Evolutionary conservation across 495 filamentous ascomycete species (phyloP).

Genomic region (Hypoxylon intermedium): DNA sequence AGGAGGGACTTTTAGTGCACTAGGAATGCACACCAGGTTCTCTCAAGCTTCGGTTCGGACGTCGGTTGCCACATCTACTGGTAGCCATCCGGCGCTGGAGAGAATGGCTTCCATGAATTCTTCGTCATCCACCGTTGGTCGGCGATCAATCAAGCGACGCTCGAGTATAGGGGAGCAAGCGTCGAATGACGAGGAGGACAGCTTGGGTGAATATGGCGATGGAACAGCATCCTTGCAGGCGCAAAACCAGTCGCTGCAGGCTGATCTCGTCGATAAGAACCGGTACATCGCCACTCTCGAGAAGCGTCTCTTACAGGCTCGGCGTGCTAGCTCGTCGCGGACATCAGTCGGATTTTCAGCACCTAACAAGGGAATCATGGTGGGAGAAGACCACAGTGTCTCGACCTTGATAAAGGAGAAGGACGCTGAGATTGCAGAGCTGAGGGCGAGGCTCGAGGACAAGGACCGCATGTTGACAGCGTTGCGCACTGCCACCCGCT

Average conservation of each 20-base stretch:
- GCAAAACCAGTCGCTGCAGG: slow-evolving; percentile 86
- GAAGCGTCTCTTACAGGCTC: slow-evolving; percentile 87
- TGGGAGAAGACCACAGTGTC: slow-evolving; percentile 72
- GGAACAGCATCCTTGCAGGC: slow-evolving; percentile 80
- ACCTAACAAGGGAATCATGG: slow-evolving; percentile 63
- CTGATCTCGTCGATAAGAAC: slow-evolving; percentile 94
- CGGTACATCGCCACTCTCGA: slow-evolving; percentile 94
- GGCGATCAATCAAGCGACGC: slow-evolving; percentile 51
- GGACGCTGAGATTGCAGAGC: slow-evolving; percentile 90
- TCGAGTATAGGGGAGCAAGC: slow-evolving; percentile 48
- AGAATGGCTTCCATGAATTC: slow-evolving; percentile 73
- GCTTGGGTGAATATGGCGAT: slow-evolving; percentile 81
- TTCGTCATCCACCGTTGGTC: slow-evolving; percentile 63
- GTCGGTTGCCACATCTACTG: slow-evolving; percentile 73
- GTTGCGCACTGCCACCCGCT: slow-evolving; percentile 82
- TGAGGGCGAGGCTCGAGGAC: slow-evolving; percentile 89
- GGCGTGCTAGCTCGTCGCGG: slow-evolving; percentile 86
- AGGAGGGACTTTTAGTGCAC: slow-evolving; percentile 71
- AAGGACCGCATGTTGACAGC: slow-evolving; percentile 94
- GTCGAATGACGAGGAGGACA: slow-evolving; percentile 72
- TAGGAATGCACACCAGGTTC: slow-evolving; percentile 71
- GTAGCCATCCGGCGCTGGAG: slow-evolving; percentile 63
- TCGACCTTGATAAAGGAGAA: slow-evolving; percentile 79
- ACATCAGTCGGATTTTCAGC: slow-evolving; percentile 72
- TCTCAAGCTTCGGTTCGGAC: slow-evolving; percentile 70